Base-by-base conservation (phyloP, 768 basidiomycete genomes). In the Exidia glandulosa region DNA sequence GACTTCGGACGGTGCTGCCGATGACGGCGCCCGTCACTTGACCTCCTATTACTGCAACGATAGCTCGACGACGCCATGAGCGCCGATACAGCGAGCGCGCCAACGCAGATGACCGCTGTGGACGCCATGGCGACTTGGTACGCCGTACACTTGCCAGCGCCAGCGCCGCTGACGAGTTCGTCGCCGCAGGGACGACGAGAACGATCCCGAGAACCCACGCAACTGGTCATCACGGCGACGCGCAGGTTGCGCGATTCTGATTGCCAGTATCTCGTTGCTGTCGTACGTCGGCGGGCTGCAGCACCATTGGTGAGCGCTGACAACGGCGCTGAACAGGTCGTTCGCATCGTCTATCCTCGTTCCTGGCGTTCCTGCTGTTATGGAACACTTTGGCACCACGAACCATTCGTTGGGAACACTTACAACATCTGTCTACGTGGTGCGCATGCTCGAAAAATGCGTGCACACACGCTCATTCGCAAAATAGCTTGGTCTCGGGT, bases 261-360 rank as follows among this genome's bases (percentile, higher is more conserved):
- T 30, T 2, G 45, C 58, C 45, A 12, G 12, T 14, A 30, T 41
- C 19, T 36, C 32, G 2, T 16, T 59, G 41, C 58, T 48, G 27
- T 41, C 37, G 37, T 48, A 41, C 12, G 36, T 5, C 19, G 41
- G 1, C 41, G 41, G 16, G 9, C 6, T 45, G 6, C 14, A 25
- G 12, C 9, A 19, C n/a, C 13, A 27, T n/a, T 13, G 9, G 56
- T 57, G 23, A 13, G 27, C 12, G 10, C 23, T 33, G 16, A 56
- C 13, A 56, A 7, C n/a, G 13, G 19, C 32, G 29, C 14, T 33
- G 29, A 56, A 45, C 13, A 59, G 58, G 16, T 59, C 58, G 30
- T 59, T 59, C 50, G 58, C 58, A 9, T 59, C 58, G 31, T 59
- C 58, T 30, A 58, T 58, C 29, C 33, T 58, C 57, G 57, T 58